Base-by-base conservation (phyloP, 2,329 filamentous ascomycete genomes). In the Scytalidium sp. region DNA sequence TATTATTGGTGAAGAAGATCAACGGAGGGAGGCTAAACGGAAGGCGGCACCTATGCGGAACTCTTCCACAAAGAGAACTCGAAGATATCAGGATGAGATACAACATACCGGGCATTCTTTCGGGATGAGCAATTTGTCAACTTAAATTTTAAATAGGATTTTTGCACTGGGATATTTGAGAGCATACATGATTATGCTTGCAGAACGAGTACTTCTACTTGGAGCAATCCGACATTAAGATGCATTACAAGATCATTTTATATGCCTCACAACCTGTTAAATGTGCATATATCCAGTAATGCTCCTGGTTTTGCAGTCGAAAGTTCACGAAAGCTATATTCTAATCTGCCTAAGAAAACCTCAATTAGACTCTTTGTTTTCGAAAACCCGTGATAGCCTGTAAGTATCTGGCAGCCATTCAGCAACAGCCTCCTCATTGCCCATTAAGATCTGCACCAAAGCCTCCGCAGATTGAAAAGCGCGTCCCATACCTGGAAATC, bases 391-490 rank as follows among this genome's bases (percentile, higher is more conserved):
- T 3, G 17, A 27, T 8, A 57, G 43, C 20, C 29, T 51, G 32
- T 55, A 58, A 40, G 46, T 51, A 10, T 51, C 32, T 1, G 56
- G 60, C 27, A 62, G 58, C 55, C 56, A 60, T 25, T 51, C 41
- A 9, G 42, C 39, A 25, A 58, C 57, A 40, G 54, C 54, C 19
- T 52, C 27, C 32, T 49, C 50, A 21, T 47, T 50, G 1, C 44
- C 54, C 20, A 46, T 23, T 43, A 61, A 55, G 44, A 60, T 53
- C 17, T 19, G 42, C 11, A 58, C 59, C 32, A 61, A 19, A 3
- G 54, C 58, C 44, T 47, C 51, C 11, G 57, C 58, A 53, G 52
- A 55, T 46, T 50, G 19, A 48, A 50, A 62, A 43, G 56, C 57
- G 29, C 60, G 46, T 11, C 55, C 59, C 59, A 62, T 62, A 1